Evolutionary conservation across 2,329 filamentous ascomycete species (phyloP), one percentile per base, ranked within the genome.

Genomic region (Fusarium citri): DNA sequence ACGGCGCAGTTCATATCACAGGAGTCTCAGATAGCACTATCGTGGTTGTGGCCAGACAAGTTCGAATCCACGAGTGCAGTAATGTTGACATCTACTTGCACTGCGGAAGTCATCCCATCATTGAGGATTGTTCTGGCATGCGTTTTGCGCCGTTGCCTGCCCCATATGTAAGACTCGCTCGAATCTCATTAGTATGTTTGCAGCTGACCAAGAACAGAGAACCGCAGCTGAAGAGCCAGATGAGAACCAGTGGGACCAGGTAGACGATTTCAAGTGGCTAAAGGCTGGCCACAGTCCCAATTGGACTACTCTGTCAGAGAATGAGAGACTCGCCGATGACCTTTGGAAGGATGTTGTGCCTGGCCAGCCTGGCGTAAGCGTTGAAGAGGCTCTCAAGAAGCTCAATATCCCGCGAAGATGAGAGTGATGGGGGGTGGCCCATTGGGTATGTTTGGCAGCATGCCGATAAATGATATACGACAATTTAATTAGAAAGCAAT

Each of bases 201-300:
- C 67, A n/a, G 68, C 64, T 49, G 14, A 69, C 25, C 43, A 18
- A 49, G 12, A 30, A 41, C 49, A 78, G 75, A 60, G 66, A 43
- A 75, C 69, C 9, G 74, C 77, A 30, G 74, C 75, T 8, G 79
- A 81, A n/a, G 53, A 72, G 40, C 47, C 66, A 8, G 69, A 76
- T 6, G 80, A 81, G 61, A 95, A 97, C 77, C 88, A 92, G 74
- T 99, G 94, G 93, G 87, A 94, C 73, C 89, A 96, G 75, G 92
- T 98, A 18, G 93, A 98, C 78, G 96, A 99, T 79, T 99, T 99
- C 85, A 97, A 97, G 81, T 98, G 96, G 96, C 87, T 98, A 68
- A 97, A 94, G 79, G 85, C 88, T 18, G 93, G 92, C 61, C 88
- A 89, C 30, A 98, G 93, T 76, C 96, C 96, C 4, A 94, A 99